Evolutionary conservation across 2,329 filamentous ascomycete genomes (phyloP), one percentile per base, ranked within the genome.

Genomic region (Dothidotthia symphoricarpi): DNA sequence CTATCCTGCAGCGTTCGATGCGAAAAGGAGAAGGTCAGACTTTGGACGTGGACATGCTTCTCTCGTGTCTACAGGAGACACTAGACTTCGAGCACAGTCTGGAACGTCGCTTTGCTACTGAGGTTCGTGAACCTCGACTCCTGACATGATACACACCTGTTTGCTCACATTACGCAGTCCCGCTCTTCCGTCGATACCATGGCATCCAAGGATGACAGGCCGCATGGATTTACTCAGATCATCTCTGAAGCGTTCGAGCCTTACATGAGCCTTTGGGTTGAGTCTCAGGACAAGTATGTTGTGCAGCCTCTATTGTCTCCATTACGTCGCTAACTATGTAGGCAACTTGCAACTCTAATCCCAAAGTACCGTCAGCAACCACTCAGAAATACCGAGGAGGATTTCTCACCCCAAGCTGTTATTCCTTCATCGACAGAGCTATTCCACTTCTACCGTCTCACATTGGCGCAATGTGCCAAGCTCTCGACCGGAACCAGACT

Each of bases 231-330:
- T 64, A 85, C 87, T 38, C 88, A 95, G 39, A 84, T 88, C 3
- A 95, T 98, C 44, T 97, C 93, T 0, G 88, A 94, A 46, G 93
- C 93, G 1, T 98, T 98, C 59, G 93, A 97, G 68, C 93, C 93
- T 1, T 98, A 97, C 65, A 77, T 98, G 49, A 95, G 88, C 62
- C 73, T 98, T 3, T 98, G 93, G 93, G 89, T 98, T 2, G 91
- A 97, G 43, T 91, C 88, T 8, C 93, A 97, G 67, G 91, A 96
- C 67, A 91, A 83, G 66, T 69, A 64, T 28, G 63, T 57, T 13
- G 13, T 25, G 16, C 16, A 39, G 6, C 19, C 10, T 22, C 16
- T 37, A 6, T 14, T 10, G 1, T 22, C 19, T 22, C 19, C n/a
- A n/a, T n/a, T n/a, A 15, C 24, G 11, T 30, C 24, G 34, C 51